A percentile compares a stretch with the other conserved stretches of the same genome.
Evolutionary conservation across 805 yeast genomes (phyloP).

Genomic region (Blastobotrys mokoenaii): DNA sequence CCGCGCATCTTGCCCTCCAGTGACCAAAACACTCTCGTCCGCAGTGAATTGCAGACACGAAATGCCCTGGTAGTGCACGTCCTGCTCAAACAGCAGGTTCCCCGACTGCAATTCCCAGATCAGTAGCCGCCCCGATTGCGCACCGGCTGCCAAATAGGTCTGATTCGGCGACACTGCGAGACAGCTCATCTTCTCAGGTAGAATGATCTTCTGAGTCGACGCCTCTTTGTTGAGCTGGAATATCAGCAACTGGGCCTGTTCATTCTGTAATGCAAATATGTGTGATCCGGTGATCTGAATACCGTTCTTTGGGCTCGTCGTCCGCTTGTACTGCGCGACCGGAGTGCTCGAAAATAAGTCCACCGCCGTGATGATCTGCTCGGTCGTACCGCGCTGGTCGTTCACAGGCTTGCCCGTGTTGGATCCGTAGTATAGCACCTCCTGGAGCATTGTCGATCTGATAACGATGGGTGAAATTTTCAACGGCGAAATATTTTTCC

Average conservation of each 20-base stretch:
- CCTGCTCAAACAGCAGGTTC: constrained; percentile 56
- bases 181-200: constrained; percentile 70
- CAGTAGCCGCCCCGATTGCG: constrained; percentile 66
- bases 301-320: constrained; percentile 40
- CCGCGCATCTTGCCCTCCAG: constrained; percentile 79
- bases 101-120: constrained; percentile 86
- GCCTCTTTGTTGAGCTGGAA: constrained; percentile 61
- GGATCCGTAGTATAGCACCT: constrained; percentile 14
- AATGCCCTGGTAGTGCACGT: constrained; percentile 77
- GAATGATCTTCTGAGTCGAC: constrained; percentile 69
- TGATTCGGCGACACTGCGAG: constrained; percentile 38
- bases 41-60: constrained; percentile 48
- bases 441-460: constrained; percentile 30
- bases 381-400: not conserved
- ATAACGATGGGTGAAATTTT: not conserved
- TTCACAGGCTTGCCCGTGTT: constrained; percentile 3
- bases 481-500: not conserved
- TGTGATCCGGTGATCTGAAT: constrained; percentile 42
- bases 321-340: constrained; percentile 41
- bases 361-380: constrained; percentile 10
- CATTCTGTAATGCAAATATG: constrained; percentile 57
- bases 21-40: constrained; percentile 58
- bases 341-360: constrained; percentile 36
- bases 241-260: constrained; percentile 66
- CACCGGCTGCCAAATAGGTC: constrained; percentile 55